Conservation (phyloP, 805 yeast species). For the Kuraishia hungarica region DNA sequence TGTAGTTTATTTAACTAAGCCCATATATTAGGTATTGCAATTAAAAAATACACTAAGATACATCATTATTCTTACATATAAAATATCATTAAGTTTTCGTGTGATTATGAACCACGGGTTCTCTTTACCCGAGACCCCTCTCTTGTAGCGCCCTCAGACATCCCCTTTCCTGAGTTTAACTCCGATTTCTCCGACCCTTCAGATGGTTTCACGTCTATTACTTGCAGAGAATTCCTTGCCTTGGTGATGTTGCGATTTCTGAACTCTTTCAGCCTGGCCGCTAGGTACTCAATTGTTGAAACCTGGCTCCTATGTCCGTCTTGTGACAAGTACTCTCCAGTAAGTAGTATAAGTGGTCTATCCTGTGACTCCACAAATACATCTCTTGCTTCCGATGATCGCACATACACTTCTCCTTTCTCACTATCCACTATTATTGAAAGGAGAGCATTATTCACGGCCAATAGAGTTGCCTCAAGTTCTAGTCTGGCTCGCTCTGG, state of each 20-base stretch:
- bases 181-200: background rate
- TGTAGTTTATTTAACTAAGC: background rate
- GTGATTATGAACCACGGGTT: background rate
- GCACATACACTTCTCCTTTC: constrained; percentile 9
- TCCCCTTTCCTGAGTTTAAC: background rate
- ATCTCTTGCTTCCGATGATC: constrained; percentile 9
- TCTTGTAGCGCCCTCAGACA: background rate
- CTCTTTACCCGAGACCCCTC: background rate
- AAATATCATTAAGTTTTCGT: too few relatives aligned
- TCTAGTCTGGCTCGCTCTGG: background rate
- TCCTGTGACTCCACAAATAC: constrained; percentile 12
- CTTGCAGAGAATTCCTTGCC: background rate
- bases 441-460: constrained; percentile 4
- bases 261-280: constrained; percentile 2
- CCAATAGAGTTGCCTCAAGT: constrained; percentile 6
- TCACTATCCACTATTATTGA: constrained; percentile 9
- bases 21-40: background rate
- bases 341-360: constrained; percentile 6
- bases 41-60: too few relatives aligned
- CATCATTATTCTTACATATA: background rate
- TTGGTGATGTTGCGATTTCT: background rate
- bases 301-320: background rate
- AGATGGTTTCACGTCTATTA: background rate
- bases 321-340: background rate
- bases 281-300: constrained; percentile 3